Percentiles rank a stretch among this genome's conserved stretches.
Conservation (phyloP, 441 rosid species). For the Hura crepitans region DNA sequence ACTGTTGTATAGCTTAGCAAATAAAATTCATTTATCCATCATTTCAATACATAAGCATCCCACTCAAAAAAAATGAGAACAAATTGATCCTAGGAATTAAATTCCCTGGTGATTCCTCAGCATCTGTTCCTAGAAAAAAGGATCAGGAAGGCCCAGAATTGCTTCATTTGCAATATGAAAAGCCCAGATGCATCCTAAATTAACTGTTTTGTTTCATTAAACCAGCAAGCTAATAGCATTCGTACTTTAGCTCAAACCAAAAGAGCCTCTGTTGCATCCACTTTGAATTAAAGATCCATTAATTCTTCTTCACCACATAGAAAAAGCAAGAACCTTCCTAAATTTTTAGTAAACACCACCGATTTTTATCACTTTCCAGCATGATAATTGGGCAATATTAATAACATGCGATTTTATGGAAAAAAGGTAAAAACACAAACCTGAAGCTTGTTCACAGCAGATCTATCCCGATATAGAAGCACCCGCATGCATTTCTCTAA, state of each 20-base stretch:
- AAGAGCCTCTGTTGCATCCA: neutral
- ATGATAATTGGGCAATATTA: neutral
- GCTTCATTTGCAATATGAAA: neutral
- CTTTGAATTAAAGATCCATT: neutral
- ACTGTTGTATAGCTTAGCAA: neutral
- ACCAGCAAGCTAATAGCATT: neutral
- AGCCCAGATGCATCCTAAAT: neutral
- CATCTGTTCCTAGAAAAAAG: neutral
- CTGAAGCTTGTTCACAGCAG: slow-evolving; percentile 96
- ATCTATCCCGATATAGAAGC: slow-evolving; percentile 90
- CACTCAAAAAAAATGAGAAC: neutral
- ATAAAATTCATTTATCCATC: neutral
- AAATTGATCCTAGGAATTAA: neutral
- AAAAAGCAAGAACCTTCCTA: neutral
- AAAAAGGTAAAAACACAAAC: slow-evolving; percentile 38
- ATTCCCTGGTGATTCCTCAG: neutral
- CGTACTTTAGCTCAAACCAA: neutral
- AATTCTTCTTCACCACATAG: neutral
- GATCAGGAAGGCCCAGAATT: neutral
- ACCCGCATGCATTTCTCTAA: slow-evolving; percentile 98
- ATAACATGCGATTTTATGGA: neutral
- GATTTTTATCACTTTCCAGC: neutral
- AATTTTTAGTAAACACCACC: neutral
- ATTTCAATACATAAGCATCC: neutral
- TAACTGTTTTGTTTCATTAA: neutral